A percentile compares a stretch with the other conserved stretches of the same genome.
phyloP scores from a whole-genome alignment of 1,284 basidiomycete species.

The Cutaneotrichosporon sp. region DNA sequence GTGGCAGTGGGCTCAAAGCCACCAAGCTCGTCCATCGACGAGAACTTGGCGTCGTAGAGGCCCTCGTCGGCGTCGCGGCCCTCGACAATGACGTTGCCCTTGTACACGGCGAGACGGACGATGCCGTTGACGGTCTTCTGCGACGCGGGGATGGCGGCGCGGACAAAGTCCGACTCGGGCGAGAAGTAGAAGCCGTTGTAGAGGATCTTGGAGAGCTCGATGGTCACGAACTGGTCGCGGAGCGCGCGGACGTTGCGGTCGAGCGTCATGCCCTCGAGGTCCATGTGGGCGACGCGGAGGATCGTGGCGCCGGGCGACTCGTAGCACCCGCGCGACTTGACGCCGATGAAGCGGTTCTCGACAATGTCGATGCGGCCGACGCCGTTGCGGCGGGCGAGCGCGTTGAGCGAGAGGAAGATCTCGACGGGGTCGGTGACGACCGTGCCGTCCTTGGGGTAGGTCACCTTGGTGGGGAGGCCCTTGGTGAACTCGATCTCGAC shows the following conservation, averaged over 20 bases:
- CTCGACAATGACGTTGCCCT: conserved; percentile 94
- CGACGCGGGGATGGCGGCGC: conserved; percentile 82
- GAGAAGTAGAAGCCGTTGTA: conserved; percentile 96
- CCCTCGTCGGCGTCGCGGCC: conserved; percentile 86
- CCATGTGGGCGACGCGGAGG: conserved; percentile 91
- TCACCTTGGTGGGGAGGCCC: conserved; percentile 83
- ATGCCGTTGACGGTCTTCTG: conserved; percentile 96
- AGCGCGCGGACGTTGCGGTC: conserved; percentile 95
- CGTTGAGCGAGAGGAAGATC: conserved; percentile 90
- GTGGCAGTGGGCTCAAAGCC: conserved; percentile 94
- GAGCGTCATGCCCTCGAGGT: conserved; percentile 94
- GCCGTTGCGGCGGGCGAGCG: conserved; percentile 90
- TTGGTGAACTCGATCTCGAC: conserved; percentile 81
- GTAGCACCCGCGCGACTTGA: conserved; percentile 98
- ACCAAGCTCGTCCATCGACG: conserved; percentile 99
- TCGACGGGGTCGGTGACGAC: conserved; percentile 88
- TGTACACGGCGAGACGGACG: conserved; percentile 89
- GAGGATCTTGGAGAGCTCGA: conserved; percentile 84
- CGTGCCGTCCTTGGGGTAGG: conserved; percentile 57
- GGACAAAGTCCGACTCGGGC: conserved; percentile 94
- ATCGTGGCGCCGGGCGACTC: conserved; percentile 96
- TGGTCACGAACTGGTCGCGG: conserved; percentile 92
- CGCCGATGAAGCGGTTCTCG: conserved; percentile 98
- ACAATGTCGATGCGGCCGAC: conserved; percentile 98
- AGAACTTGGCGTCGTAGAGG: conserved; percentile 92